Evolutionary conservation across 805 yeast species (phyloP).

Genomic region (Kazachstania kunashirensis): DNA sequence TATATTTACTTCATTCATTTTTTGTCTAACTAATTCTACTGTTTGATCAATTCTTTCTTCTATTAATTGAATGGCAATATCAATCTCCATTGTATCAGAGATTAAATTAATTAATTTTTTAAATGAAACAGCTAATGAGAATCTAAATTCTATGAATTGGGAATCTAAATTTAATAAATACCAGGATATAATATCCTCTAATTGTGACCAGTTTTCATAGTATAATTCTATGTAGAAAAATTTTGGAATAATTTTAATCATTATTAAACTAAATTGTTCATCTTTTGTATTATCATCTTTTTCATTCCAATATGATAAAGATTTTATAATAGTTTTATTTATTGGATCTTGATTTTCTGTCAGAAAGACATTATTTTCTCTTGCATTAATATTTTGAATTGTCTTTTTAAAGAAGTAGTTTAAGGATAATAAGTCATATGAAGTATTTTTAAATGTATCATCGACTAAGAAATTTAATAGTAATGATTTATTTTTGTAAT

Average conservation of each 20-base stretch:
- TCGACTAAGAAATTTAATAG: slow-evolving; percentile 4
- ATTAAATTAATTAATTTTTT: slow-evolving; percentile 34
- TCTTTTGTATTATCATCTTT: not conserved
- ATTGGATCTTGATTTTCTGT: not conserved
- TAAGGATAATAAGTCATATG: slow-evolving; percentile 10
- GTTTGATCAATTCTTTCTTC: slow-evolving; percentile 25
- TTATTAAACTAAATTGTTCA: not conserved
- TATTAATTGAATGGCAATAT: slow-evolving; percentile 19
- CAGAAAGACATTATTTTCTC: not conserved
- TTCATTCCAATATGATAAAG: not conserved
- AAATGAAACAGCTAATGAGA: slow-evolving; percentile 56
- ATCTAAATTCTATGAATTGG: slow-evolving; percentile 48
- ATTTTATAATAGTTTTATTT: not conserved
- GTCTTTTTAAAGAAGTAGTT: slow-evolving; percentile 13
- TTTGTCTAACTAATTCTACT: slow-evolving; percentile 4
- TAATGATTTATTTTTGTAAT: slow-evolving; percentile 20
- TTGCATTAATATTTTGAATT: not conserved
- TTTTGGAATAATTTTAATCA: slow-evolving; percentile 18
- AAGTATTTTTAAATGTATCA: not conserved
- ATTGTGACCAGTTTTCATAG: slow-evolving; percentile 29
- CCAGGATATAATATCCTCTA: slow-evolving; percentile 43
- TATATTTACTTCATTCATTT: slow-evolving; percentile 19
- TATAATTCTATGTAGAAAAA: slow-evolving; percentile 15
- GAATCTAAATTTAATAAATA: slow-evolving; percentile 37
- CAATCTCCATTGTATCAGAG: slow-evolving; percentile 25